A percentile compares a stretch with the other conserved stretches of the same genome.
phyloP scores from a whole-genome alignment of 2,329 filamentous ascomycete genomes.

The Clonostachys rosea region DNA sequence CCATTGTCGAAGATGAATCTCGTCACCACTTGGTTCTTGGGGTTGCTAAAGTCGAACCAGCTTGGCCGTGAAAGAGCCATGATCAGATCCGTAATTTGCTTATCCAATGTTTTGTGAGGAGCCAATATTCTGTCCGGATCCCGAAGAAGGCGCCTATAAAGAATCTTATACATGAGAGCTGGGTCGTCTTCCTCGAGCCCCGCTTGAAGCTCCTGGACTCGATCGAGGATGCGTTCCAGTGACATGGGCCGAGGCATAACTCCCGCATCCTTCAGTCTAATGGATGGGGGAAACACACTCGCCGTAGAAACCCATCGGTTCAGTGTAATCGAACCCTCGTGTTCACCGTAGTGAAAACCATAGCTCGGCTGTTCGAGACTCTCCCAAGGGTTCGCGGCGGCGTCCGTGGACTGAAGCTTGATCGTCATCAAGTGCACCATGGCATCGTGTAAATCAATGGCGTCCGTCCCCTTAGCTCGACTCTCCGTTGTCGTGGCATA shows the following conservation, averaged over 20 bases:
- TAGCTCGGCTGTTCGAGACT: slow-evolving; percentile 72
- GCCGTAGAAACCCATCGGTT: slow-evolving; percentile 63
- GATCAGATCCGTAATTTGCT: slow-evolving; percentile 69
- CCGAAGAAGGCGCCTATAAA: slow-evolving; percentile 65
- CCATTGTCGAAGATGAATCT: slow-evolving; percentile 60
- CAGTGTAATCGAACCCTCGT: slow-evolving; percentile 67
- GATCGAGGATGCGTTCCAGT: slow-evolving; percentile 50
- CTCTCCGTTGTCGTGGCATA: slow-evolving; percentile 46
- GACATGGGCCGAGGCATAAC: slow-evolving; percentile 56
- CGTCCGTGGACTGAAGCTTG: slow-evolving; percentile 34
- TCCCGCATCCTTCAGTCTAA: slow-evolving; percentile 54
- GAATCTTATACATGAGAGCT: slow-evolving; percentile 53
- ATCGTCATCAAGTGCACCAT: slow-evolving; percentile 58
- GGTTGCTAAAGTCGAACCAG: slow-evolving; percentile 70
- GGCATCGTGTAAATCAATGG: slow-evolving; percentile 43
- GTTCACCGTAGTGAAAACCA: slow-evolving; percentile 60
- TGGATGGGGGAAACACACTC: slow-evolving; percentile 48
- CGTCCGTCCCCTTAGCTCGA: slow-evolving; percentile 36
- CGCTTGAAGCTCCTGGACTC: slow-evolving; percentile 52
- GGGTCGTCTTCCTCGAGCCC: slow-evolving; percentile 54
- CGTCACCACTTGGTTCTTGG: slow-evolving; percentile 68
- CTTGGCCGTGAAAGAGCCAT: slow-evolving; percentile 60
- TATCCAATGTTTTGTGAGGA: slow-evolving; percentile 61
- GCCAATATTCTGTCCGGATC: slow-evolving; percentile 59
- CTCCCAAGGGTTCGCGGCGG: slow-evolving; percentile 55